phyloP scores from a whole-genome alignment of 768 basidiomycete species.

The Psilocybe cubensis region DNA sequence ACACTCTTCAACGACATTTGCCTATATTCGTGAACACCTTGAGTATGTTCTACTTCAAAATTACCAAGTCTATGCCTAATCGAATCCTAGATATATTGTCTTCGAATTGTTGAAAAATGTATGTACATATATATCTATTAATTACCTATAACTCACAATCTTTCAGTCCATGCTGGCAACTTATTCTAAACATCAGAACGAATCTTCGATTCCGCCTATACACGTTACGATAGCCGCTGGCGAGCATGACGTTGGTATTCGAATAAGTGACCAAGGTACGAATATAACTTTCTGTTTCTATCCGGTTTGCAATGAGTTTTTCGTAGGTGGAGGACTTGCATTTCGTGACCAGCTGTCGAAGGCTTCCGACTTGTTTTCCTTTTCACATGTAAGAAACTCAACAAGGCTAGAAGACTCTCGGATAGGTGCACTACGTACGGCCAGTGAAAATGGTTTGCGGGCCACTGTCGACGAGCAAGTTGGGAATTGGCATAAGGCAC shows the following conservation, averaged over 20 bases:
- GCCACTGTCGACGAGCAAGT: constrained; percentile 87
- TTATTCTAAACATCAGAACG: constrained; percentile 47
- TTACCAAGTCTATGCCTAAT: constrained; percentile 5
- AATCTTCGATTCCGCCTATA: constrained; percentile 59
- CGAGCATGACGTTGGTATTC: constrained; percentile 73
- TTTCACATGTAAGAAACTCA: constrained; percentile 84
- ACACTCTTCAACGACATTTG: constrained; percentile 67
- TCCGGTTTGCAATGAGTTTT: constrained; percentile 14
- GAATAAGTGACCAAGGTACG: constrained; percentile 90
- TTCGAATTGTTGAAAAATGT: constrained; percentile 93
- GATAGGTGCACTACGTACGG: constrained; percentile 67
- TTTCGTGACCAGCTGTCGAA: constrained; percentile 51
- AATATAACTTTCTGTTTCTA: background rate
- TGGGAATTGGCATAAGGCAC: constrained; percentile 43
- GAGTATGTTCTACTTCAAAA: constrained; percentile 54
- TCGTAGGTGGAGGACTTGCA: constrained; percentile 71
- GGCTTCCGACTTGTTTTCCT: constrained; percentile 85
- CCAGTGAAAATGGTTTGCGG: constrained; percentile 64
- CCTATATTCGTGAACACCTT: constrained; percentile 86
- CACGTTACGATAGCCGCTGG: constrained; percentile 77
- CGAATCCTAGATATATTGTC: constrained; percentile 66
- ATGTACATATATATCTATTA: background rate
- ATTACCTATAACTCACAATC: background rate
- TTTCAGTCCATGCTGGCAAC: constrained; percentile 76
- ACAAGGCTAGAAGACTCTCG: constrained; percentile 68